A percentile compares a stretch with the other conserved stretches of the same genome.
Evolutionary conservation across 371 early-diverging fungal genomes (phyloP).

Genomic region (Synchytrium microbalum): DNA sequence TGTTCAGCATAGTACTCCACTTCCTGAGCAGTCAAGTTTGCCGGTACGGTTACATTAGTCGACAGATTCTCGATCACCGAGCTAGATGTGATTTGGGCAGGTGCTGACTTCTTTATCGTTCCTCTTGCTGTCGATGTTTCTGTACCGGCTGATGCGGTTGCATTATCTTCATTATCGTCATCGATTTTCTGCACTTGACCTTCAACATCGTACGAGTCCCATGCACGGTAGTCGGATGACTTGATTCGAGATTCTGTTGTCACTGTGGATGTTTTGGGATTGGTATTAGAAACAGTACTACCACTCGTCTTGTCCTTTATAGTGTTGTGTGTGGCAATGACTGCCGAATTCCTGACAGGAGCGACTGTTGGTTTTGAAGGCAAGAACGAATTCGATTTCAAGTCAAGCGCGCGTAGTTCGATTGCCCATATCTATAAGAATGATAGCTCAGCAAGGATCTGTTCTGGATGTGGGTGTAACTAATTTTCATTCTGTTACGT

Average conservation of each 20-base stretch:
- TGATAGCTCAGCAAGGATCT: no score
- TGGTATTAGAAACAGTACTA: not conserved
- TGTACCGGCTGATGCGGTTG: no score
- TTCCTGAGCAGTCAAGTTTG: not conserved
- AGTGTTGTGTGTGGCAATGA: slow-evolving; percentile 1
- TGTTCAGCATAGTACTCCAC: slow-evolving; percentile 10
- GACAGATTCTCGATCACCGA: no score
- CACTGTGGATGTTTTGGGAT: not conserved
- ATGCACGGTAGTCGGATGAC: slow-evolving; percentile 16
- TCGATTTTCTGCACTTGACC: slow-evolving; percentile 13
- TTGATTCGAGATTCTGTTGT: slow-evolving; percentile 11
- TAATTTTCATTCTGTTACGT: no score
- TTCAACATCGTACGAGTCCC: slow-evolving; percentile 19
- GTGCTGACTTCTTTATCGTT: not conserved
- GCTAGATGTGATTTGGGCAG: no score
- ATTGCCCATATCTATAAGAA: no score
- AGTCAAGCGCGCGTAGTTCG: no score
- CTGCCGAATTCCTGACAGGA: not conserved
- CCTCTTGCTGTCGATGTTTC: no score
- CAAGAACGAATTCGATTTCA: slow-evolving; percentile 7
- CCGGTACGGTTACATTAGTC: not conserved
- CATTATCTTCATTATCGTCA: not conserved
- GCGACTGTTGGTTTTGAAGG: slow-evolving; percentile 7
- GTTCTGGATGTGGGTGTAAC: no score
- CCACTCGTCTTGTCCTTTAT: slow-evolving; percentile 3